phyloP scores from a whole-genome alignment of 2,329 filamentous ascomycete species.

The Botryotinia calthae region DNA sequence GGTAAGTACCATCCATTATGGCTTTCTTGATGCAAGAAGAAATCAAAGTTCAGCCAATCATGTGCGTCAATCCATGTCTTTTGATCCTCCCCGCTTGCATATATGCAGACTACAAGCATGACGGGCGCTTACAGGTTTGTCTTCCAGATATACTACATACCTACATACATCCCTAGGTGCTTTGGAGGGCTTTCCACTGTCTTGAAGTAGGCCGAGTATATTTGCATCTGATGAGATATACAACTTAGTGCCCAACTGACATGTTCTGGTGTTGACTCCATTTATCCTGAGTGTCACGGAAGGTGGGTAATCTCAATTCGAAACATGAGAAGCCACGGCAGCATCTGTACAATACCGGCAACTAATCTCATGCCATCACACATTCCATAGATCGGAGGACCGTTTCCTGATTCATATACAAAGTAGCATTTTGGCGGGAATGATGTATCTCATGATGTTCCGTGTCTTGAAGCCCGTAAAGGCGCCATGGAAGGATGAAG shows the following conservation, averaged over 20 bases:
- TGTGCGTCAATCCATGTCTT: conserved; percentile 10
- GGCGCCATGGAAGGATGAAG: background rate
- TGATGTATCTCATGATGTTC: background rate
- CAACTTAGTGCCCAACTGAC: conserved; percentile 4
- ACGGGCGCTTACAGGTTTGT: conserved; percentile 18
- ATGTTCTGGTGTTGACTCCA: background rate
- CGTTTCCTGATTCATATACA: background rate
- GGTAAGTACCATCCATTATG: background rate
- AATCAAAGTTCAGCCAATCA: background rate
- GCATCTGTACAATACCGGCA: background rate
- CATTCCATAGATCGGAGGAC: background rate
- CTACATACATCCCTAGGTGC: background rate
- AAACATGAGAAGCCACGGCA: background rate
- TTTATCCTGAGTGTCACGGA: background rate
- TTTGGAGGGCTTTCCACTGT: conserved; percentile 1
- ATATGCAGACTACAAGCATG: conserved; percentile 6
- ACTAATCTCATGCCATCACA: background rate
- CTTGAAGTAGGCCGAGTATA: background rate
- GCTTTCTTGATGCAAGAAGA: background rate
- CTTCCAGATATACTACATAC: background rate
- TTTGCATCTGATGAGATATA: background rate
- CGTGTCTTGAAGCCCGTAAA: background rate
- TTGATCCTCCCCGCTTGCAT: conserved; percentile 18
- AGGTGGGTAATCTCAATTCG: conserved; percentile 8
- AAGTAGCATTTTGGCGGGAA: background rate